Evolutionary conservation across 2,329 filamentous ascomycete species (phyloP).

Genomic region (Plectosphaerella sp.): DNA sequence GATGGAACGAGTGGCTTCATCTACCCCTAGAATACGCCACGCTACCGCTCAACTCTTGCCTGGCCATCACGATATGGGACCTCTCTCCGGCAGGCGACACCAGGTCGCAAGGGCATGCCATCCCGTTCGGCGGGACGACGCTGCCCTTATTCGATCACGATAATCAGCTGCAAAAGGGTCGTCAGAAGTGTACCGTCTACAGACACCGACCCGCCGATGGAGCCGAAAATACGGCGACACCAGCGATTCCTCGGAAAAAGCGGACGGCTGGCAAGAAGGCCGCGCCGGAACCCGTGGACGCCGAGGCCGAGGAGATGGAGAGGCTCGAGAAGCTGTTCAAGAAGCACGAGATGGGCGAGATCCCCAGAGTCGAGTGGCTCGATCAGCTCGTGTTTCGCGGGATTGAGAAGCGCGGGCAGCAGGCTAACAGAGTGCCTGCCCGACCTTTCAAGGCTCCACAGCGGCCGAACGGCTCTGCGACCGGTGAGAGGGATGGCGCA

Average conservation of each 20-base stretch:
- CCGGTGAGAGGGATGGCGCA: slow-evolving; percentile 31
- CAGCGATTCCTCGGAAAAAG: slow-evolving; percentile 57
- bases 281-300: slow-evolving; percentile 51
- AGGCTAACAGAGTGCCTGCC: slow-evolving; percentile 57
- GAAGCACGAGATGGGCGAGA: slow-evolving; percentile 97
- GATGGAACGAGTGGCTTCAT: slow-evolving; percentile 96
- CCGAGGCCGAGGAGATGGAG: slow-evolving; percentile 81
- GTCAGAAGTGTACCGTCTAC: slow-evolving; percentile 86
- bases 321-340: slow-evolving; percentile 87
- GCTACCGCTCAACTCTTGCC: slow-evolving; percentile 73
- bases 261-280: slow-evolving; percentile 43
- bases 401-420: slow-evolving; percentile 71
- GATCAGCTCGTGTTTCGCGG: slow-evolving; percentile 91
- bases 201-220: slow-evolving; percentile 82
- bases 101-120: slow-evolving; percentile 67
- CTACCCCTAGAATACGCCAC: slow-evolving; percentile 81
- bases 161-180: slow-evolving; percentile 84
- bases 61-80: slow-evolving; percentile 96
- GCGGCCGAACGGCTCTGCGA: slow-evolving; percentile 29
- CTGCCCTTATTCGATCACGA: slow-evolving; percentile 88
- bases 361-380: slow-evolving; percentile 88
- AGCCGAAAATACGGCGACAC: slow-evolving; percentile 73
- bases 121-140: slow-evolving; percentile 93
- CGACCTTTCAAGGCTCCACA: slow-evolving; percentile 8
- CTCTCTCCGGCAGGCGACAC: slow-evolving; percentile 73